phyloP scores from a whole-genome alignment of 2,329 filamentous ascomycete species.

The Verticillium nonalfalfae region DNA sequence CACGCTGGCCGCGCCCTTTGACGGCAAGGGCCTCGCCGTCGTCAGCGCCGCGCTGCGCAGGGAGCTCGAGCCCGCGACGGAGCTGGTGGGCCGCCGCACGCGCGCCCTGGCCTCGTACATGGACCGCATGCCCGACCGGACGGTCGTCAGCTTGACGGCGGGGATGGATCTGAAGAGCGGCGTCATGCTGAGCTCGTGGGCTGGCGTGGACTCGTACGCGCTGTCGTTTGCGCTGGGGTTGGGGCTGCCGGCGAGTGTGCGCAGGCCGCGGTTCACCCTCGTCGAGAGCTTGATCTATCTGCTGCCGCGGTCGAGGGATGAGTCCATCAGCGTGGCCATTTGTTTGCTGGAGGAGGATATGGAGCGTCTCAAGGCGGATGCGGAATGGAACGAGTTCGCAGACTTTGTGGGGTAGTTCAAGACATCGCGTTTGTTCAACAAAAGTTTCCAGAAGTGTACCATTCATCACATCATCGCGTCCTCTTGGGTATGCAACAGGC shows the following conservation, averaged over 20 bases:
- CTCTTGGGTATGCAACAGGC: not conserved
- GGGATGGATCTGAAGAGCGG: conserved; percentile 30
- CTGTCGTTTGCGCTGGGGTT: conserved; percentile 41
- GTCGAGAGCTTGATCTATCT: conserved; percentile 43
- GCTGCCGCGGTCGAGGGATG: conserved; percentile 34
- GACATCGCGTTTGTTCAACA: too few species aligned
- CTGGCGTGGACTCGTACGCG: conserved; percentile 34
- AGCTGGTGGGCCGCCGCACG: conserved; percentile 25
- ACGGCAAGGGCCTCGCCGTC: conserved; percentile 2
- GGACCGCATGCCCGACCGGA: conserved; percentile 22
- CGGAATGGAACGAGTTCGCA: conserved; percentile 31
- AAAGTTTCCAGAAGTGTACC: too few species aligned
- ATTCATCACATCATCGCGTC: not conserved
- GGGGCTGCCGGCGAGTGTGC: conserved; percentile 37
- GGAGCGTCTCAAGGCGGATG: conserved; percentile 32
- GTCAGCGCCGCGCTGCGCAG: conserved; percentile 24
- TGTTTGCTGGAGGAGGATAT: conserved; percentile 42
- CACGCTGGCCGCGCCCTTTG: conserved; percentile 12
- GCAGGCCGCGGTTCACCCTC: conserved; percentile 37
- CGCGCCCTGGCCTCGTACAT: conserved; percentile 35
- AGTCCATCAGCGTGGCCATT: conserved; percentile 35
- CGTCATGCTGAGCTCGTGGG: conserved; percentile 50
- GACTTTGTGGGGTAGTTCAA: conserved; percentile 22
- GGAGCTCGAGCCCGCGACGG: conserved; percentile 26
- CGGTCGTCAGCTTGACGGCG: conserved; percentile 23